phyloP scores from a whole-genome alignment of 306 rosid genomes.

The Prunus padus region DNA sequence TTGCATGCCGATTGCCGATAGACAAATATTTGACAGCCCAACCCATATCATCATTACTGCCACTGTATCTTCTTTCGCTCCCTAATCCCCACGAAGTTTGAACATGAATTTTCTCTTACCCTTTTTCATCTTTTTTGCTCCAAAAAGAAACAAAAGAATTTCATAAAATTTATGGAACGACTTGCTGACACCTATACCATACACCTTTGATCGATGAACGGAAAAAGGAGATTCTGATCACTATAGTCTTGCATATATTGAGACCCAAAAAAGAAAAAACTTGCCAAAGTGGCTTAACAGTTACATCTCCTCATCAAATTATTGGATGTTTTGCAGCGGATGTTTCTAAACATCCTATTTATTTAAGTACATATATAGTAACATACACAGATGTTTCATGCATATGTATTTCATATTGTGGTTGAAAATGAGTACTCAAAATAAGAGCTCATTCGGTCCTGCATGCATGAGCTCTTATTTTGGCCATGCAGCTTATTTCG shows the following conservation, averaged over 20 bases:
- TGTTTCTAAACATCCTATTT: too few relatives aligned
- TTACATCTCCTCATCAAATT: background rate
- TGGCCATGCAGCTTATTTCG: too few relatives aligned
- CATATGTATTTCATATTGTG: too few relatives aligned
- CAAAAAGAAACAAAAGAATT: conserved; percentile 2
- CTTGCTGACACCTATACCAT: conserved; percentile 25
- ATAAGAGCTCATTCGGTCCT: too few relatives aligned
- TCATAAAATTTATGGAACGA: background rate
- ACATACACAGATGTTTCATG: too few relatives aligned
- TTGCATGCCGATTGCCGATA: conserved; percentile 51
- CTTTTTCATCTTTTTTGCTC: conserved; percentile 16
- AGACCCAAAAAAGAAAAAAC: background rate
- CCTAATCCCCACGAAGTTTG: conserved; percentile 62
- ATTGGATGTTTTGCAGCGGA: too few relatives aligned
- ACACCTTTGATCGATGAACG: background rate
- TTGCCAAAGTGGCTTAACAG: background rate
- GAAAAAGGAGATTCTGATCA: background rate
- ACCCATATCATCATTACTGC: conserved; percentile 61
- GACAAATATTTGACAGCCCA: conserved; percentile 30
- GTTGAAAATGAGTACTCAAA: too few relatives aligned
- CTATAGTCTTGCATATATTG: background rate
- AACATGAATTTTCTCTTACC: conserved; percentile 24
- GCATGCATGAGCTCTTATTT: too few relatives aligned
- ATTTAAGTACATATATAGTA: too few relatives aligned
- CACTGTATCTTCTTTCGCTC: conserved; percentile 50